Conservation (phyloP, 2,329 filamentous ascomycete species). For the Leptodontidium sp. region DNA sequence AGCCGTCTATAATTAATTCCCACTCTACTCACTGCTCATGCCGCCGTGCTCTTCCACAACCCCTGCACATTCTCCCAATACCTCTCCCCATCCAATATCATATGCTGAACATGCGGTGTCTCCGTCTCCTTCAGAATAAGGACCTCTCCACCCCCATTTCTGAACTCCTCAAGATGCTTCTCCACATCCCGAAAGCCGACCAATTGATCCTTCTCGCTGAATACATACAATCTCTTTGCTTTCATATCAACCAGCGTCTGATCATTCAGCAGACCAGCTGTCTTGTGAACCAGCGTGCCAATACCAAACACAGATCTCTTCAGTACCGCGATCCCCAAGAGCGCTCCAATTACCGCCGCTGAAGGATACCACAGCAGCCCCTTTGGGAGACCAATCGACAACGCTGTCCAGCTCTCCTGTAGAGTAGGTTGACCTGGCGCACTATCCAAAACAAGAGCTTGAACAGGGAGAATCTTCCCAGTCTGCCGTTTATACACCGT, state of each 20-base stretch:
- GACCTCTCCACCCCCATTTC: constrained; percentile 25
- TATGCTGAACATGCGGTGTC: constrained; percentile 36
- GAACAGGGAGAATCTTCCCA: constrained; percentile 20
- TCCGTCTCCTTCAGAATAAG: constrained; percentile 27
- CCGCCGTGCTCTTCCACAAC: constrained; percentile 25
- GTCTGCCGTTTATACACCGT: constrained; percentile 21
- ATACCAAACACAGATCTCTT: constrained; percentile 18
- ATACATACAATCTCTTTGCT: constrained; percentile 39
- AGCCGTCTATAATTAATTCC: not conserved
- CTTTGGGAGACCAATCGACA: constrained; percentile 22
- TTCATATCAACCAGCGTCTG: constrained; percentile 26
- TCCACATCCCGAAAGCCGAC: constrained; percentile 32
- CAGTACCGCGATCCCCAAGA: constrained; percentile 5
- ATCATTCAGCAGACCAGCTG: constrained; percentile 28
- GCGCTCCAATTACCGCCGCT: constrained; percentile 9
- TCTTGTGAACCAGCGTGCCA: constrained; percentile 21
- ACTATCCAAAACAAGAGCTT: constrained; percentile 31
- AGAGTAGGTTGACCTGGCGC: constrained; percentile 28
- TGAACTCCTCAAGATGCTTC: constrained; percentile 32
- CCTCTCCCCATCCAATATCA: constrained; percentile 31
- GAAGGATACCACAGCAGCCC: constrained; percentile 22
- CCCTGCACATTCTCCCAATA: constrained; percentile 34
- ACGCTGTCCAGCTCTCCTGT: constrained; percentile 21
- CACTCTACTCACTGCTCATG: too few species aligned
- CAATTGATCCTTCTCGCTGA: constrained; percentile 35